Evolutionary conservation across 179 eudicot species (phyloP), one percentile per base, ranked within the genome.

Genomic region (Beta lomatogona): DNA sequence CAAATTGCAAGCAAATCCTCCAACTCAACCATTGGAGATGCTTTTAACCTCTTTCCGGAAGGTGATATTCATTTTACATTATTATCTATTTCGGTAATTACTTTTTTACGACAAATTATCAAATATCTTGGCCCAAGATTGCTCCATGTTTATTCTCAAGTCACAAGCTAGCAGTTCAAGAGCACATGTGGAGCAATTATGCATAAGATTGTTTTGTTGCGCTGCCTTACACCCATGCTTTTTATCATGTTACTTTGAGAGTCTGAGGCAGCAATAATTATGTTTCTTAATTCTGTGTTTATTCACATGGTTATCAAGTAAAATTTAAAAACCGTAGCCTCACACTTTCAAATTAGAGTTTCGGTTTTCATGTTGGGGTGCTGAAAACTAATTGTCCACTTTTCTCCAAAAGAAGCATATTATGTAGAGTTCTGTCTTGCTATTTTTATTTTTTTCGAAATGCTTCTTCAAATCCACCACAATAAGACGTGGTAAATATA

Each of bases 71-170:
- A 71, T n/a, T 72, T 8, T 52, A 73, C 63, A 6, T 8, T 12
- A 22, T 73, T 12, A 19, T 41, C 18, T 44, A 6, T 69, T 41
- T 44, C n/a, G 73, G 4, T 66, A 41, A 18, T 44, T 68, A 18
- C 52, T 44, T 36, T 68, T 13, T 6, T 68, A 5, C 21, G 72
- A 16, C 73, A 44, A 69, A 13, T 69, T 52, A 69, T 69, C 52
- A 18, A 45, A 48, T 41, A 36, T 19, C 6, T 69, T 69, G 10
- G 44, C 73, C 73, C 15, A 41, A 41, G n/a, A 14, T 69, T 59
- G 22, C 18, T 77, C 15, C 28, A 16, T 82, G 25, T 48, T 71
- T 71, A 79, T 58, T 50, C 48, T 78, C 52, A 68, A 69, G 14
- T 21, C 50, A 52, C 28, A 13, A 79, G 66, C 53, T 61, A 31